Percentiles rank a stretch among this genome's conserved stretches.
Evolutionary conservation across 305 asterid genomes (phyloP).

Genomic region (Rubia peregrina): DNA sequence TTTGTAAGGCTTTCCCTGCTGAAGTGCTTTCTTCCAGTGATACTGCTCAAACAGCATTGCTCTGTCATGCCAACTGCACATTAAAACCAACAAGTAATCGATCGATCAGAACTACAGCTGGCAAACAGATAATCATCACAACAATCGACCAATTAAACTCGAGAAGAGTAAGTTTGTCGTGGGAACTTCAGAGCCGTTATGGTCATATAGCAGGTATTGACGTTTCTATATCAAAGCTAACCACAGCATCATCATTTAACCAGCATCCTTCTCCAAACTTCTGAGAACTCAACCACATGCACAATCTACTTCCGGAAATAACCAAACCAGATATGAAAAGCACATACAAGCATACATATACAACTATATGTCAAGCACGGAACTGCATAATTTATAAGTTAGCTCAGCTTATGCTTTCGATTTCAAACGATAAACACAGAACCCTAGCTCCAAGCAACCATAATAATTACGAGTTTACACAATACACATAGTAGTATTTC

Average conservation of each 20-base stretch:
- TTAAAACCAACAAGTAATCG: not conserved
- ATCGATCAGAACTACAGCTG: not conserved
- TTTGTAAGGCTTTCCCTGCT: conserved; percentile 56
- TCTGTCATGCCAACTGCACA: conserved; percentile 81
- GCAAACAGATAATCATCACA: not conserved
- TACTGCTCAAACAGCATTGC: conserved; percentile 86
- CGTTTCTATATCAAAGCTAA: not conserved
- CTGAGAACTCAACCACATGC: not conserved
- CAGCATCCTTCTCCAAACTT: not conserved
- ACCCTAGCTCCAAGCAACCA: not conserved
- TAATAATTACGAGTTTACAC: not conserved
- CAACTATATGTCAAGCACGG: not conserved
- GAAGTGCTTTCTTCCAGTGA: conserved; percentile 85
- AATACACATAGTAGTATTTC: not conserved
- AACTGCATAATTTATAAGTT: not conserved
- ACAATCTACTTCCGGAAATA: not conserved
- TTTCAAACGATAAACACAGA: not conserved
- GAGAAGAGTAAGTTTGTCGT: not conserved
- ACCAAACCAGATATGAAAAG: not conserved
- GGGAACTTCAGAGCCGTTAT: too few relatives aligned
- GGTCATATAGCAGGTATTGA: not conserved
- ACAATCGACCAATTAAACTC: not conserved
- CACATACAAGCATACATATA: not conserved
- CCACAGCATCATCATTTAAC: not conserved
- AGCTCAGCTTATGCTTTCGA: not conserved